Conservation (phyloP, 2,329 filamentous ascomycete genomes). For the Penicillium sumatraense region DNA sequence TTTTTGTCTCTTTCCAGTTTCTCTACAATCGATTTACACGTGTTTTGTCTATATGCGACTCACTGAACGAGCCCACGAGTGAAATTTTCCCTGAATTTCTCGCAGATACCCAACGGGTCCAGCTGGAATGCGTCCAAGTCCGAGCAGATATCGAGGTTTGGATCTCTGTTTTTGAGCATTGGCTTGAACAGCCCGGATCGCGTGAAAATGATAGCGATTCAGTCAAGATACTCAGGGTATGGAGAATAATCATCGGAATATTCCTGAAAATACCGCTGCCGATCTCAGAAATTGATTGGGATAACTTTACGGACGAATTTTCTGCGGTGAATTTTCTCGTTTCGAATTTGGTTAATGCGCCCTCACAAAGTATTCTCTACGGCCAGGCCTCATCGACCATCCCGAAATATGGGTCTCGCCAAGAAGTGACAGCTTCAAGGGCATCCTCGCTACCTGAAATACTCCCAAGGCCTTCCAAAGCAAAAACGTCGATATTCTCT, state of each 20-base stretch:
- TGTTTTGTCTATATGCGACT: conserved; percentile 8
- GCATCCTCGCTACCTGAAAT: conserved; percentile 8
- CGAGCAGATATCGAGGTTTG: conserved; percentile 12
- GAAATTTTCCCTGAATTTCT: conserved; percentile 10
- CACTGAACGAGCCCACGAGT: not conserved
- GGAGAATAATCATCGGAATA: conserved; percentile 15
- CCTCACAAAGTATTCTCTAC: not conserved
- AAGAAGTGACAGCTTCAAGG: not conserved
- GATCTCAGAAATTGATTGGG: conserved; percentile 14
- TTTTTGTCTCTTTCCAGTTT: conserved; percentile 14
- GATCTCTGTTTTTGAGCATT: conserved; percentile 15
- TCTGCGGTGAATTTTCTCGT: conserved; percentile 9
- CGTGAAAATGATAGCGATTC: not conserved
- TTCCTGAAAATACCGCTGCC: conserved; percentile 15
- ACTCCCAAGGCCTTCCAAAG: conserved; percentile 8
- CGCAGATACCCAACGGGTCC: conserved; percentile 3
- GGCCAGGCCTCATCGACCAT: not conserved
- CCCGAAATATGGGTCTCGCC: not conserved
- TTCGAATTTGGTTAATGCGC: conserved; percentile 10
- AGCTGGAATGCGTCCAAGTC: conserved; percentile 9
- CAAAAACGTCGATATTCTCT: conserved; percentile 53
- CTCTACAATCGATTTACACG: conserved; percentile 21
- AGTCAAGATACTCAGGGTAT: conserved; percentile 17
- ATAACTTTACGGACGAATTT: conserved; percentile 11
- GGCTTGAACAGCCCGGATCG: conserved; percentile 6